phyloP scores from a whole-genome alignment of 2,329 filamentous ascomycete species.

The Biscogniauxia sp. region DNA sequence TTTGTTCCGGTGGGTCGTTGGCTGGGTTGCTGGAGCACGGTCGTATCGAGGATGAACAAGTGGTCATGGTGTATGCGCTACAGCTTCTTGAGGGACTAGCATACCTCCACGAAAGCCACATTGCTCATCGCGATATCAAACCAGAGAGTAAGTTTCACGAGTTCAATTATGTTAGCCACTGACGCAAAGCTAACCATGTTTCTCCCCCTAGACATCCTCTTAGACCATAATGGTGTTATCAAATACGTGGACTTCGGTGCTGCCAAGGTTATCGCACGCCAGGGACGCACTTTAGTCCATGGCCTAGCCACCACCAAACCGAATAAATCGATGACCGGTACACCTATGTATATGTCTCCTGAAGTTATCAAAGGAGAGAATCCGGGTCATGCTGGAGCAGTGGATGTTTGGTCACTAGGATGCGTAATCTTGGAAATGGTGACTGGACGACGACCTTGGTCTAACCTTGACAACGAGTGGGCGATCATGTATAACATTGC shows the following conservation, averaged over 20 bases:
- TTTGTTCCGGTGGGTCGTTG: conserved; percentile 91
- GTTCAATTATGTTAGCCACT: conserved; percentile 8
- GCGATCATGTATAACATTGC: conserved; percentile 99
- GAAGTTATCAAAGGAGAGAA: conserved; percentile 94
- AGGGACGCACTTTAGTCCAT: conserved; percentile 80
- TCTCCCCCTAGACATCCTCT: conserved; percentile 69
- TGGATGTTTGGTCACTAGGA: conserved; percentile 94
- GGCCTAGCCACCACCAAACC: conserved; percentile 60
- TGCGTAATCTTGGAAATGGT: conserved; percentile 98
- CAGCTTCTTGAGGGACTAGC: conserved; percentile 92
- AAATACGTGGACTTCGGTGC: conserved; percentile 99
- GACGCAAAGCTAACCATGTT: conserved; percentile 22
- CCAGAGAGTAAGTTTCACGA: conserved; percentile 75
- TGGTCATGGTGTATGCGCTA: conserved; percentile 93
- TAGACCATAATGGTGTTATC: conserved; percentile 97
- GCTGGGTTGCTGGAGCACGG: conserved; percentile 90
- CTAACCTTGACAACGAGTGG: conserved; percentile 96
- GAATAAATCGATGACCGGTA: conserved; percentile 94
- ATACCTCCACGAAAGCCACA: conserved; percentile 87
- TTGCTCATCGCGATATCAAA: conserved; percentile 97
- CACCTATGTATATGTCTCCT: conserved; percentile 99
- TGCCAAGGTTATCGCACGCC: conserved; percentile 91
- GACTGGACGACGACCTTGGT: conserved; percentile 91
- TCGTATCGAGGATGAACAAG: conserved; percentile 94
- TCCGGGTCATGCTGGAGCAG: conserved; percentile 76